phyloP scores from a whole-genome alignment of 2,329 filamentous ascomycete species.

The Fusarium metavorans region DNA sequence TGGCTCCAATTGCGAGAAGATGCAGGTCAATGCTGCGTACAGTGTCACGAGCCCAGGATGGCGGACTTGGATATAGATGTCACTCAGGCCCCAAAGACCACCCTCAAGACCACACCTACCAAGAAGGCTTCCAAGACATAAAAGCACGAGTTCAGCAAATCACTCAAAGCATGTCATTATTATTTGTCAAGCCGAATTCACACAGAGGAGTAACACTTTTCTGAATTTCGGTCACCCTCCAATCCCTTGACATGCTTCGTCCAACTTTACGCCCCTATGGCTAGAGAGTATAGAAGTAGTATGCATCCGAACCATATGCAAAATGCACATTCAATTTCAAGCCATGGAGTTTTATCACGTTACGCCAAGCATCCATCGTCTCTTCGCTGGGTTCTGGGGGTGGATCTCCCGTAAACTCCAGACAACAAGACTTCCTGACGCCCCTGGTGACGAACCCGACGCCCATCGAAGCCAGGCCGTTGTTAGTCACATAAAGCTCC shows the following conservation, averaged over 20 bases:
- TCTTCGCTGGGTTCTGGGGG: constrained; percentile 4
- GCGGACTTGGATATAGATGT: background rate
- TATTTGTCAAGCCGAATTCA: background rate
- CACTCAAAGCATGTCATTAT: background rate
- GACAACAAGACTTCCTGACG: background rate
- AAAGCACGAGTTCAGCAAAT: background rate
- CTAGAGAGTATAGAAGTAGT: background rate
- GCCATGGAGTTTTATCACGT: background rate
- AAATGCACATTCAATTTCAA: background rate
- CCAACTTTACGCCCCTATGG: background rate
- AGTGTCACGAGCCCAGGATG: background rate
- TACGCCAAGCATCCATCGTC: background rate
- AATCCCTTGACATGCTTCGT: background rate
- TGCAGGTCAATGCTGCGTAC: background rate
- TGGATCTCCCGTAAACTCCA: constrained; percentile 7
- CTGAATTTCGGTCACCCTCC: background rate
- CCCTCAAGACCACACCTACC: background rate
- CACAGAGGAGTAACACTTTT: background rate
- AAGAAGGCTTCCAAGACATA: background rate
- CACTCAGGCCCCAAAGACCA: background rate
- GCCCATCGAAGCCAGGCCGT: background rate
- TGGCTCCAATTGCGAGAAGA: background rate
- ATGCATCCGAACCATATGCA: background rate
- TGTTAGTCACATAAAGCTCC: background rate
- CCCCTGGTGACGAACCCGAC: background rate